These are phyloP conservation scores for Neospora caninum DNA, from an alignment of 169 alveolate genomes.

Conservation along the genomic window DNA sequence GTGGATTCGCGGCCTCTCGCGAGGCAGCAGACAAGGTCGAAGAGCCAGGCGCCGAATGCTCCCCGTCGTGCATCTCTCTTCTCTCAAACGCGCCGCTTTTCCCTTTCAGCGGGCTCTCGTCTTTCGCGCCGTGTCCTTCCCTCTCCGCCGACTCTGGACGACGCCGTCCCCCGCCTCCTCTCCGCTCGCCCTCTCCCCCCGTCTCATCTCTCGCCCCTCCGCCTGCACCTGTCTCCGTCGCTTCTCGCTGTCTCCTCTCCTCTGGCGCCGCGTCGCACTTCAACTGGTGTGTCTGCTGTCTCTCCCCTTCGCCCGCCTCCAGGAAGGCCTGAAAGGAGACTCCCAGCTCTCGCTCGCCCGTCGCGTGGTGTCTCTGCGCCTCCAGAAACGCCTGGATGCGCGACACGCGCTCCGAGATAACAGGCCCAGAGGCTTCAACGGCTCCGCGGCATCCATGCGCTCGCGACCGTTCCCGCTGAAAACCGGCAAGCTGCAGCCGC, in stretches of 20 bases:
- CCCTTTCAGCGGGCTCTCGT: too few species aligned
- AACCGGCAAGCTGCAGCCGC: not conserved
- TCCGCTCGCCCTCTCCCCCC: not conserved
- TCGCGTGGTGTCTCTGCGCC: not conserved
- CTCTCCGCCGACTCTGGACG: too few species aligned
- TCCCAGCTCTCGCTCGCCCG: not conserved
- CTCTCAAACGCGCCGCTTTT: too few species aligned
- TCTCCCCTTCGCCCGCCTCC: not conserved
- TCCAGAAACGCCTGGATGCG: not conserved
- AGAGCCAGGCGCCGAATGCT: too few species aligned
- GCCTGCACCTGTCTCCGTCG: not conserved
- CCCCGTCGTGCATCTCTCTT: too few species aligned
- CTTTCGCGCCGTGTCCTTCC: too few species aligned
- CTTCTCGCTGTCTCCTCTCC: not conserved
- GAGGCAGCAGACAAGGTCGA: too few species aligned
- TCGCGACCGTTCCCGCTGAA: not conserved
- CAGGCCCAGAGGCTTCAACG: too few species aligned
- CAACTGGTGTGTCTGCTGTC: not conserved
- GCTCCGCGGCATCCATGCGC: not conserved
- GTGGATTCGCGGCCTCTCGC: too few species aligned
- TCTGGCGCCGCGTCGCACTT: not conserved
- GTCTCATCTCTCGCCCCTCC: not conserved
- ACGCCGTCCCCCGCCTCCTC: not conserved
- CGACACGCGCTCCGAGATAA: too few species aligned
- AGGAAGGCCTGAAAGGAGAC: not conserved